Evolutionary conservation across 805 yeast species (phyloP).

Genomic region (Yamadazyma insecticola): DNA sequence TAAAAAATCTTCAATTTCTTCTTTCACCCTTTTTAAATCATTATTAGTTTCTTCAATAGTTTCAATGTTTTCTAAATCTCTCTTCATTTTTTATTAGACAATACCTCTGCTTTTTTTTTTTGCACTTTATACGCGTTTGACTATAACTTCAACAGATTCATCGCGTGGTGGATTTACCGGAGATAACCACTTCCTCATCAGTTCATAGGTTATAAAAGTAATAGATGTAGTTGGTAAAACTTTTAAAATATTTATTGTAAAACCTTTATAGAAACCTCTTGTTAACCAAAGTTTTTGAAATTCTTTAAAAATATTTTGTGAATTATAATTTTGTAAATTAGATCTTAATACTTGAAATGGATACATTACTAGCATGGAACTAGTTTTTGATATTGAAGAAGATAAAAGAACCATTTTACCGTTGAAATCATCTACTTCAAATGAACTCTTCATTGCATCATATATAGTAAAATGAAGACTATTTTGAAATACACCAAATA

Average conservation of each 20-base stretch:
- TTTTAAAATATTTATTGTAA: constrained; percentile 69
- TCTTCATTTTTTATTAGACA: neutral
- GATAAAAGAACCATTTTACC: constrained; percentile 41
- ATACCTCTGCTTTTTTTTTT: too few relatives aligned
- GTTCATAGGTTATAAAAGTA: constrained; percentile 83
- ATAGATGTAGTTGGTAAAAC: constrained; percentile 92
- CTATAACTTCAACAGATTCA: too few relatives aligned
- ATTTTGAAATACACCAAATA: constrained; percentile 84
- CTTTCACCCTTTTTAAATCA: neutral
- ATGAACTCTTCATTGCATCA: constrained; percentile 60
- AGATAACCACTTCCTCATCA: constrained; percentile 33
- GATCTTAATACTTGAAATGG: constrained; percentile 83
- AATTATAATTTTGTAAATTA: constrained; percentile 52
- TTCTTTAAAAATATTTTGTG: constrained; percentile 25
- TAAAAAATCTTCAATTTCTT: constrained; percentile 18
- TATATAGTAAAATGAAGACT: constrained; percentile 84
- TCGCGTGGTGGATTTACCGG: too few relatives aligned
- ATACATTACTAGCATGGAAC: constrained; percentile 65
- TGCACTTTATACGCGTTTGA: too few relatives aligned
- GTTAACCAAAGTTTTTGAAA: constrained; percentile 32
- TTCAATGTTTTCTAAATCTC: too few relatives aligned
- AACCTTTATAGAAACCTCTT: constrained; percentile 78
- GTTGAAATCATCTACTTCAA: constrained; percentile 5
- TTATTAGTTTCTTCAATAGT: too few relatives aligned
- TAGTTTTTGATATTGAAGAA: constrained; percentile 64